Conservation (phyloP, 2,329 filamentous ascomycete species). For the Alternaria consortialis region DNA sequence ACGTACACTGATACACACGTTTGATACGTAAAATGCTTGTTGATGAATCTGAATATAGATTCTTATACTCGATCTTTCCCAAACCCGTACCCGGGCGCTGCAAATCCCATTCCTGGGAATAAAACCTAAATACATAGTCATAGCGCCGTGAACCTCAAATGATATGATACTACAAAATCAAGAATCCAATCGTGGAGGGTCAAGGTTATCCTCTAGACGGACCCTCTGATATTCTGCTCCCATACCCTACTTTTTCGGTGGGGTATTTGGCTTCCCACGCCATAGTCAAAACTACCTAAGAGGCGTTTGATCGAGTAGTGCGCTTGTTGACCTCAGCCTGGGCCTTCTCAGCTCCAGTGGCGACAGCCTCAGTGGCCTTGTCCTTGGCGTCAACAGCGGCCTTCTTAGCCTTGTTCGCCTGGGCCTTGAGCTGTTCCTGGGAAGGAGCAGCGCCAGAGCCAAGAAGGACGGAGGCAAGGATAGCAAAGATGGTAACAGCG, state of each 20-base stretch:
- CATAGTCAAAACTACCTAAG: slow-evolving; percentile 24
- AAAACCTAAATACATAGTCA: slow-evolving; percentile 42
- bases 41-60: not conserved
- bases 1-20: not conserved
- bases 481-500: slow-evolving; percentile 72
- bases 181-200: slow-evolving; percentile 33
- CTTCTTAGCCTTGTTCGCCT: slow-evolving; percentile 80
- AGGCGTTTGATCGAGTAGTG: slow-evolving; percentile 56
- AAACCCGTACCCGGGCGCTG: slow-evolving; percentile 16
- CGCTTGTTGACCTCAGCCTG: slow-evolving; percentile 74
- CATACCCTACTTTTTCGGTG: not conserved
- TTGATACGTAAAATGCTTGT: not conserved
- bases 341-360: slow-evolving; percentile 74
- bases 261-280: not conserved
- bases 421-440: slow-evolving; percentile 73
- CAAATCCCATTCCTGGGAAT: slow-evolving; percentile 29
- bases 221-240: slow-evolving; percentile 26
- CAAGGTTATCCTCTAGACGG: slow-evolving; percentile 21
- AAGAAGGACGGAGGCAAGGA: slow-evolving; percentile 74
- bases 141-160: slow-evolving; percentile 38
- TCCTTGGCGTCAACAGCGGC: slow-evolving; percentile 70
- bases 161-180: slow-evolving; percentile 36
- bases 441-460: slow-evolving; percentile 70
- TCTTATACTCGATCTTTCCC: slow-evolving; percentile 5
- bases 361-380: slow-evolving; percentile 72